Percentiles rank a stretch among this genome's conserved stretches.
These are phyloP conservation scores for Rhizophagus prolifer DNA, from an alignment of 192 early-diverging fungal genomes.

Conservation along the genomic window DNA sequence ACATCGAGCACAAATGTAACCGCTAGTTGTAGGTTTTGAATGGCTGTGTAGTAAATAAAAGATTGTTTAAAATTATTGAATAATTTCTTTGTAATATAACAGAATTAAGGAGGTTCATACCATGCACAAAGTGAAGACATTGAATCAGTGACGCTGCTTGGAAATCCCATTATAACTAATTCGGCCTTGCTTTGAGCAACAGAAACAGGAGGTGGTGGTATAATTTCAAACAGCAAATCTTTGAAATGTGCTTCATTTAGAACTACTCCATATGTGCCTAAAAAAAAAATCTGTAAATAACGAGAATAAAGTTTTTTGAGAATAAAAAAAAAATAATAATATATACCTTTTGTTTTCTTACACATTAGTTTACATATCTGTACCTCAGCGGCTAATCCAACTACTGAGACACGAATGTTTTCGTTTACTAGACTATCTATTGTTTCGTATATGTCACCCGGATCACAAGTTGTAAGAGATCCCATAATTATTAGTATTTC, in stretches of 20 bases:
- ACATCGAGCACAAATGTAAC: conserved; percentile 88
- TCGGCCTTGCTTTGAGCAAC: conserved; percentile 54
- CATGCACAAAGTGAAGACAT: conserved; percentile 77
- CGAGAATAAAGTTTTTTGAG: conserved; percentile 2
- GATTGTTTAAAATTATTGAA: conserved; percentile 11
- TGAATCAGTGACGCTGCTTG: conserved; percentile 50
- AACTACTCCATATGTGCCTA: conserved; percentile 79
- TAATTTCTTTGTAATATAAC: background rate
- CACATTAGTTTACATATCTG: conserved; percentile 75
- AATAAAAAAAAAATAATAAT: background rate
- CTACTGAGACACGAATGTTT: conserved; percentile 79
- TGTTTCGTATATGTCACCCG: conserved; percentile 86
- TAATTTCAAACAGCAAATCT: conserved; percentile 79
- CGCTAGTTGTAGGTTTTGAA: conserved; percentile 62
- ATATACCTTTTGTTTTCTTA: conserved; percentile 70
- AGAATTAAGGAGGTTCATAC: conserved; percentile 37
- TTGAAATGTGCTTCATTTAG: conserved; percentile 80
- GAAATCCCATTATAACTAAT: conserved; percentile 94
- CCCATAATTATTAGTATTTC: conserved; percentile 88
- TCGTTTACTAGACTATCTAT: conserved; percentile 64
- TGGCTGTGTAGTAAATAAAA: conserved; percentile 48
- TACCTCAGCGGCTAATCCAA: conserved; percentile 90
- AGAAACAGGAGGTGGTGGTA: conserved; percentile 85
- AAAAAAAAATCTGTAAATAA: background rate
- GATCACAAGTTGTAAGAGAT: conserved; percentile 91